Base-by-base conservation (phyloP, 2,329 filamentous ascomycete species). In the Sclerotinia subarctica region DNA sequence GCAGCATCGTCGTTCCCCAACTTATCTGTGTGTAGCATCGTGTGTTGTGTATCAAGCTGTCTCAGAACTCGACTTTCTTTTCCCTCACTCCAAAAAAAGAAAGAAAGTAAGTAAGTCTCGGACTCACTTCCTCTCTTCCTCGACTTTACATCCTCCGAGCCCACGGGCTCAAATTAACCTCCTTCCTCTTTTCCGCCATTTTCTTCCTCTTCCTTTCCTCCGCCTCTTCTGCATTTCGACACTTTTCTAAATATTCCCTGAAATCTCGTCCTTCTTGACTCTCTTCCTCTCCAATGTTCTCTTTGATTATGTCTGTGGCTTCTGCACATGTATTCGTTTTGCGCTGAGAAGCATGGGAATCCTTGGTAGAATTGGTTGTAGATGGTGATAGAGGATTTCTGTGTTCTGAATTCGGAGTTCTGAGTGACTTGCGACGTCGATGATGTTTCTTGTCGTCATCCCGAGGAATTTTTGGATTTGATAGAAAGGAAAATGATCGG, bases 101-200 rank as follows among this genome's bases (percentile, higher is more conserved):
- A 21, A 38, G 35, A 38, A 4, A 13, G 38, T 8, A 38, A 13
- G 3, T 51, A 13, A 11, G 7, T 29, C 35, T 21, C 35, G 10
- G 5, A 17, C 21, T 35, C 46, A 29, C 56, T 52, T 38, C 32
- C 29, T 68, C 6, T 24, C 32, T 32, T 49, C 8, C 51, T 17
- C 8, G 7, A 21, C 19, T 24, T 68, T 42, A 67, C 68, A 67
- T 68, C 57, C 65, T 69, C 42, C 51, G 24, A 32, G 57, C 68
- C 68, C 65, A 67, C 19, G 65, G 64, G 29, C 65, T 78, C 52
- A 80, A 78, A 72, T 80, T 82, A 66, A 79, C 80, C 65, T 79
- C 77, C 65, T 82, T 80, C 49, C 80, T 79, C 63, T 78, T 81
- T 72, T 79, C 69, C 5, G 74, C 75, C 69, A 78, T 79, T 68